Evolutionary conservation across 345 rosid species (phyloP).

Genomic region (Sonneratia alba): DNA sequence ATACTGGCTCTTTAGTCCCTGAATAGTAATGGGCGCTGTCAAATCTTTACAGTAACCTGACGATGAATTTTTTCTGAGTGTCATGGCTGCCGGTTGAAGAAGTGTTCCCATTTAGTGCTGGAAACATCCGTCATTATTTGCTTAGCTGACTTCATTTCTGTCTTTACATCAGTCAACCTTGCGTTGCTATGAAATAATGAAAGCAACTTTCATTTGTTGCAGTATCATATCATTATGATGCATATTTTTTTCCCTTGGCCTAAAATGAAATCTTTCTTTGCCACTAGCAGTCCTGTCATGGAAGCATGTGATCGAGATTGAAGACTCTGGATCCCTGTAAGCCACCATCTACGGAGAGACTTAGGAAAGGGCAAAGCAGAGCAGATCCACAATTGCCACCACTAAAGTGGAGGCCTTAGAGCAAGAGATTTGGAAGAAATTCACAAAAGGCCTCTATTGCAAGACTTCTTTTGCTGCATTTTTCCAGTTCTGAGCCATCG

Average conservation of each 20-base stretch:
- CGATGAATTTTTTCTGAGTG: neutral
- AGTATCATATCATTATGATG: neutral
- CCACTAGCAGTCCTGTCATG: constrained; percentile 36
- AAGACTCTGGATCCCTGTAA: constrained; percentile 61
- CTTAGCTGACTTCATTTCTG: neutral
- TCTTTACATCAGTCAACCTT: neutral
- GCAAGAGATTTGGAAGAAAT: constrained; percentile 78
- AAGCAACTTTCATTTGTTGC: too few species aligned
- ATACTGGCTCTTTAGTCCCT: neutral
- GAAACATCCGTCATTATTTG: neutral
- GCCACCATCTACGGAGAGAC: constrained; percentile 60
- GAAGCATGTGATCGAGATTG: constrained; percentile 47
- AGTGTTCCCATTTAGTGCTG: neutral
- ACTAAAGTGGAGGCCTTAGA: constrained; percentile 49
- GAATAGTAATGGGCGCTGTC: neutral
- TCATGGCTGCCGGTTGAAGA: neutral
- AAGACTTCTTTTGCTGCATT: constrained; percentile 67
- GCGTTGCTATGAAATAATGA: neutral
- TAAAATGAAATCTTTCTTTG: neutral
- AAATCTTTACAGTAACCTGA: neutral
- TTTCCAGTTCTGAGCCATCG: constrained; percentile 80
- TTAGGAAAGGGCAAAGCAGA: constrained; percentile 53
- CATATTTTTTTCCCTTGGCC: neutral
- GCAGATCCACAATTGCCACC: constrained; percentile 30
- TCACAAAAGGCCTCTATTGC: constrained; percentile 92